These are phyloP conservation scores for Aspergillus udagawae DNA, from an alignment of 2,329 filamentous ascomycete genomes.

Conservation along the genomic window DNA sequence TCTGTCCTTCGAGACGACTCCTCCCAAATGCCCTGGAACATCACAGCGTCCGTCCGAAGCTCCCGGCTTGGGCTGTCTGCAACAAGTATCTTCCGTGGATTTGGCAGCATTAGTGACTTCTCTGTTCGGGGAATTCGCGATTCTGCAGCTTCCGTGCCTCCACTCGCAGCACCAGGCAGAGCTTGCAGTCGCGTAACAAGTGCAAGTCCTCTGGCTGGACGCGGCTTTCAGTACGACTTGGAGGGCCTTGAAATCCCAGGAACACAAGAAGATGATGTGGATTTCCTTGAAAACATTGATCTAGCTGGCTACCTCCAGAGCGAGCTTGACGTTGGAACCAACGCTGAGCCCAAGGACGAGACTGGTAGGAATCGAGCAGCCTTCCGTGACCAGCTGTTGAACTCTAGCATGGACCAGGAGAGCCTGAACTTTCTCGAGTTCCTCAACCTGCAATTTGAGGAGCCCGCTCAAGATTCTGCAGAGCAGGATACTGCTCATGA, in stretches of 20 bases:
- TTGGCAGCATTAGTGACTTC: slow-evolving; percentile 35
- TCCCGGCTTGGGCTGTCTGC: slow-evolving; percentile 45
- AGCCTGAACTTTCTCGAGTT: slow-evolving; percentile 61
- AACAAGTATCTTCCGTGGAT: slow-evolving; percentile 25
- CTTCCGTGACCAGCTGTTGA: slow-evolving; percentile 42
- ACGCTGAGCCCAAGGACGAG: neutral
- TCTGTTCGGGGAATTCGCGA: slow-evolving; percentile 21
- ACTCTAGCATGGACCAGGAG: slow-evolving; percentile 54
- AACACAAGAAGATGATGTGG: slow-evolving; percentile 18
- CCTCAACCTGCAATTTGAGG: slow-evolving; percentile 48
- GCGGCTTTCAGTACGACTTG: slow-evolving; percentile 35
- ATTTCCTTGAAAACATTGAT: slow-evolving; percentile 25
- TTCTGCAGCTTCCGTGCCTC: slow-evolving; percentile 15
- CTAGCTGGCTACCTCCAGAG: slow-evolving; percentile 31
- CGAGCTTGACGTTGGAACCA: slow-evolving; percentile 24
- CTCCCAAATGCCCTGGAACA: slow-evolving; percentile 67
- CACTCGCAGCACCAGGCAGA: slow-evolving; percentile 30
- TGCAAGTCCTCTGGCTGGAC: slow-evolving; percentile 59
- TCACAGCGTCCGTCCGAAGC: slow-evolving; percentile 52
- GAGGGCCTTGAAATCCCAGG: slow-evolving; percentile 21
- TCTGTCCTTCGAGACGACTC: slow-evolving; percentile 64
- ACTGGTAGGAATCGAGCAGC: slow-evolving; percentile 36
- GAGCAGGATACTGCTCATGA: slow-evolving; percentile 13
- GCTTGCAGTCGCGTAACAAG: slow-evolving; percentile 53
- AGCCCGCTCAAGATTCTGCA: slow-evolving; percentile 1